Conservation (phyloP, 1,139 yeast genomes). For the Debaryomyces fabryi region DNA sequence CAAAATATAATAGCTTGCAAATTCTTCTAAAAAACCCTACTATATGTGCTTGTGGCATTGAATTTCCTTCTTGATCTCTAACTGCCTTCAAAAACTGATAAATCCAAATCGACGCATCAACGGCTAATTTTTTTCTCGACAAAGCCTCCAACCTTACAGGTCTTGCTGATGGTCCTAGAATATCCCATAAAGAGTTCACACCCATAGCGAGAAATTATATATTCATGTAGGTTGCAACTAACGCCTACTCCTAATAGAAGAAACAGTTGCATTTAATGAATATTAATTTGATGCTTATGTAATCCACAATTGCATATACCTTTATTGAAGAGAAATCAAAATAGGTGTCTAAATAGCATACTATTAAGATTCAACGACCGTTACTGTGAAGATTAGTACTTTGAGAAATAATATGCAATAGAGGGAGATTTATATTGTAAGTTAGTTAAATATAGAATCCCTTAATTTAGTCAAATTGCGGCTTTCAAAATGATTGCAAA, state of each 20-base stretch:
- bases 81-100: conserved; percentile 96
- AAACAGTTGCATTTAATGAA: not conserved
- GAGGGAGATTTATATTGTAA: not conserved
- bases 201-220: conserved; percentile 62
- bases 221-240: not conserved
- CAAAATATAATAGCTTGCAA: conserved; percentile 86
- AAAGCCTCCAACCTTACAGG: conserved; percentile 90
- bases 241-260: not conserved
- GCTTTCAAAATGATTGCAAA: conserved; percentile 7
- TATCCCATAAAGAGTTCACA: conserved; percentile 93
- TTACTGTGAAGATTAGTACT: not conserved
- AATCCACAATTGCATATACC: not conserved
- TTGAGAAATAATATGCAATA: not conserved
- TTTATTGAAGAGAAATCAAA: not conserved
- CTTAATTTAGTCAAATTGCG: not conserved
- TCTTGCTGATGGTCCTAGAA: conserved; percentile 84
- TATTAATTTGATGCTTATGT: not conserved
- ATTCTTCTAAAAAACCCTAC: conserved; percentile 94
- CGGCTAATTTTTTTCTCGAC: conserved; percentile 76
- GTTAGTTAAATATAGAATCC: not conserved
- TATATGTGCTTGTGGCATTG: conserved; percentile 78
- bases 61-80: conserved; percentile 81
- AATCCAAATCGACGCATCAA: conserved; percentile 98
- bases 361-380: not conserved
- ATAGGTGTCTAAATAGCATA: not conserved